phyloP scores from a whole-genome alignment of 495 filamentous ascomycete species.

The Xylaria telfairii region DNA sequence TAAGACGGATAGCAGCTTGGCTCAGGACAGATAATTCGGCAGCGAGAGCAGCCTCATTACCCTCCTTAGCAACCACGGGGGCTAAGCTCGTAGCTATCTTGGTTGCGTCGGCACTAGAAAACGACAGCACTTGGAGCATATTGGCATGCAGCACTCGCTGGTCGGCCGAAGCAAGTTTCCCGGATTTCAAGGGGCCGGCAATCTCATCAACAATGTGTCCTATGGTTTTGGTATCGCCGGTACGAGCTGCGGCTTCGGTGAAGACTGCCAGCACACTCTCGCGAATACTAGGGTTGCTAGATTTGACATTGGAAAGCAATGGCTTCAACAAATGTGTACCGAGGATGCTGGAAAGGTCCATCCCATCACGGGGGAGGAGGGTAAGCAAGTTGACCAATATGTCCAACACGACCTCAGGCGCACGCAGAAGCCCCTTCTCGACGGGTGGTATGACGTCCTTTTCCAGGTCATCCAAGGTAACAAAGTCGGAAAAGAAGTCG shows the following conservation, averaged over 20 bases:
- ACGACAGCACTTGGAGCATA: conserved; percentile 70
- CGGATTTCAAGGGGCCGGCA: conserved; percentile 73
- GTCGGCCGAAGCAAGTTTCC: conserved; percentile 80
- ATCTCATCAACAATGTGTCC: conserved; percentile 77
- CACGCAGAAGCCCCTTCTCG: conserved; percentile 85
- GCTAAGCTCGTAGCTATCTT: conserved; percentile 72
- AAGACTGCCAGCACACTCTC: conserved; percentile 78
- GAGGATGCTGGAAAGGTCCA: conserved; percentile 80
- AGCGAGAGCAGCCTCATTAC: conserved; percentile 79
- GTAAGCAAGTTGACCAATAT: conserved; percentile 72
- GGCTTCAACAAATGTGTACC: conserved; percentile 78
- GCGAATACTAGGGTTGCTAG: conserved; percentile 77
- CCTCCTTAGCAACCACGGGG: conserved; percentile 73
- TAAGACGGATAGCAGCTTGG: conserved; percentile 62
- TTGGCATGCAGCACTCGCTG: conserved; percentile 80
- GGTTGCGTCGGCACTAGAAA: conserved; percentile 61
- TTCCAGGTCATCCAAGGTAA: conserved; percentile 75
- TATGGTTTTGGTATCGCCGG: conserved; percentile 60
- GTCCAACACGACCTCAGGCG: conserved; percentile 87
- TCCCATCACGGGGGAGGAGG: conserved; percentile 62
- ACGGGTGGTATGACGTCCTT: conserved; percentile 79
- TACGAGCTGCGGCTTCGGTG: conserved; percentile 62
- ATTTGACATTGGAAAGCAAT: conserved; percentile 85
- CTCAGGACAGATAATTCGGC: conserved; percentile 75
- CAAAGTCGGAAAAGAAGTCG: conserved; percentile 84